Evolutionary conservation across 106 monocot genomes (phyloP), one percentile per base, ranked within the genome.

Genomic region (Platanthera zijinensis): DNA sequence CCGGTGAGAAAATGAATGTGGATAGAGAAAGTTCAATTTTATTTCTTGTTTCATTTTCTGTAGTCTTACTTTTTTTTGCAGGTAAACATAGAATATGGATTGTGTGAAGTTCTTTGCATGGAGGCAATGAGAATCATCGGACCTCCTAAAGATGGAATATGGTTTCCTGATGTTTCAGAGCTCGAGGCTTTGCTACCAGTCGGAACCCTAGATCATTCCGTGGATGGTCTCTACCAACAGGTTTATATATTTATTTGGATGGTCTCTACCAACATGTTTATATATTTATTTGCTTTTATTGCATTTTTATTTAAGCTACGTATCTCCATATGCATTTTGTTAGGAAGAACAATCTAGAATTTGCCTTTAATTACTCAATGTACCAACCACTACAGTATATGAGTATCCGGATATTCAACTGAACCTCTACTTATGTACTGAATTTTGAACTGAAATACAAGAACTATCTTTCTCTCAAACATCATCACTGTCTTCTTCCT

Each of bases 41-140:
- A 3, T 71, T 71, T 71, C 0, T 71, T 71, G 15, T 48, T 71
- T 71, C 39, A 19, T 67, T 39, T 67, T 45, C 67, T 39, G 61
- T n/a, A 19, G 6, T 15, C 13, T 62, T 14, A 30, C 67, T 9
- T 68, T 32, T 71, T 49, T 80, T 45, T 72, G 48, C 83, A 96
- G 95, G 92, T 86, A n/a, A 88, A 90, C 51, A 89, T 96, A 67
- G 95, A 96, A 72, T 88, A 88, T 57, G 95, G 95, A 25, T 73
- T 92, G 61, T 90, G 87, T 72, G 95, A 96, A 84, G 72, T 89
- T 51, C 52, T 96, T 32, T 84, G 77, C 39, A 50, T 72, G 17
- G 74, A 49, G 68, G 69, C 90, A 66, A 91, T 93, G 52, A 57
- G 79, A 7, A 9, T 11, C 28, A 15, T 45, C 39, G 39, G 18